Conservation (phyloP, 2,329 filamentous ascomycete genomes). For the Cladophialophora chaetospira region DNA sequence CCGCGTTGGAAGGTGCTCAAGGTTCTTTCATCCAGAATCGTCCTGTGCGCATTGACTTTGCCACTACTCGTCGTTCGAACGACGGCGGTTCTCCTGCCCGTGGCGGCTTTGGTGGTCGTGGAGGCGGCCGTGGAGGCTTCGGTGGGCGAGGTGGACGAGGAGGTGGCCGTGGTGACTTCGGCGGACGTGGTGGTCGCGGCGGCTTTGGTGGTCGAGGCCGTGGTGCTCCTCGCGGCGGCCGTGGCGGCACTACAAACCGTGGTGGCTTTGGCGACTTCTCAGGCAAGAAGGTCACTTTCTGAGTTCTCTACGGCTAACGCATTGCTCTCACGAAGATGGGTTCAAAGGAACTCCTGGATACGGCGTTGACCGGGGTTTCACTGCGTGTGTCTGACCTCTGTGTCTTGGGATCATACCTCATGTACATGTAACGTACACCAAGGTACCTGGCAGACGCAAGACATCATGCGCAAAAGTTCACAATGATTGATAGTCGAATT, state of each 20-base stretch:
- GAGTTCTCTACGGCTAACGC: too few species aligned
- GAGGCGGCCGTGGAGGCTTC: slow-evolving; percentile 56
- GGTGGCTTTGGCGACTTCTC: slow-evolving; percentile 67
- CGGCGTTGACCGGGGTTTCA: neutral
- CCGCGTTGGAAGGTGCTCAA: slow-evolving; percentile 69
- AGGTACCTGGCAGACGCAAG: neutral
- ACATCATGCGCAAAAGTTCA: slow-evolving; percentile 19
- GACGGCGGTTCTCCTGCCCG: slow-evolving; percentile 42
- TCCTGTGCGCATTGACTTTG: slow-evolving; percentile 79
- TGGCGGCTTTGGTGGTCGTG: slow-evolving; percentile 52
- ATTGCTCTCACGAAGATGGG: neutral
- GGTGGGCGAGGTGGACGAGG: slow-evolving; percentile 47
- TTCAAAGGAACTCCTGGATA: neutral
- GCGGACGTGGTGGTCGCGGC: slow-evolving; percentile 49
- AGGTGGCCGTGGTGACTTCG: slow-evolving; percentile 50
- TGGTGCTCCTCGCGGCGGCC: slow-evolving; percentile 48
- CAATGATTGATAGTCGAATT: too few species aligned
- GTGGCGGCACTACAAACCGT: slow-evolving; percentile 51
- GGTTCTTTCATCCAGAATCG: slow-evolving; percentile 73
- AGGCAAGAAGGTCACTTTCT: slow-evolving; percentile 79
- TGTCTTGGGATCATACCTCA: neutral
- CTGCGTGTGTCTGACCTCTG: neutral
- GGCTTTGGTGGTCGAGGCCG: slow-evolving; percentile 53
- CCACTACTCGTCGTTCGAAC: slow-evolving; percentile 65
- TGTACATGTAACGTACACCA: neutral